phyloP scores from a whole-genome alignment of 2,329 filamentous ascomycete genomes.

The Scedosporium apiospermum region DNA sequence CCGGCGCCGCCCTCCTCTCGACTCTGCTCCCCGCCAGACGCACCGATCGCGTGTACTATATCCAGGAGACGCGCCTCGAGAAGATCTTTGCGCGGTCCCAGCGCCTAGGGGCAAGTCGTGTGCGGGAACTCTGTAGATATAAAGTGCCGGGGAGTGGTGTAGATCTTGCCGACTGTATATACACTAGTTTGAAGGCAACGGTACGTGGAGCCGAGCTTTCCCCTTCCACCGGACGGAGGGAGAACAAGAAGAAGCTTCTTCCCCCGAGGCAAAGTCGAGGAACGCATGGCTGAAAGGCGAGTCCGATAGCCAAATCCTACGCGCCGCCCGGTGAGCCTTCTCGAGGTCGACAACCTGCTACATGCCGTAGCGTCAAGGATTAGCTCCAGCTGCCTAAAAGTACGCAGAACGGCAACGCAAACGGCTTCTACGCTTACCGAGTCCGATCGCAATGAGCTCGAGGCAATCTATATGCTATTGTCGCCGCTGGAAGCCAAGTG shows the following conservation, averaged over 20 bases:
- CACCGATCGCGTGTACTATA: slow-evolving; percentile 66
- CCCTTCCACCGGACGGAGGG: too few relatives aligned
- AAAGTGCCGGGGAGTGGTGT: slow-evolving; percentile 41
- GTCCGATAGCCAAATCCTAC: slow-evolving; percentile 36
- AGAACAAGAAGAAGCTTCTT: too few relatives aligned
- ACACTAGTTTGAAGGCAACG: slow-evolving; percentile 52
- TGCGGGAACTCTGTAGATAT: slow-evolving; percentile 54
- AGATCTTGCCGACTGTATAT: slow-evolving; percentile 65
- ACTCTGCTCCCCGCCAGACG: slow-evolving; percentile 67
- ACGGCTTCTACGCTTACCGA: slow-evolving; percentile 11
- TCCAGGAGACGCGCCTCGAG: slow-evolving; percentile 53
- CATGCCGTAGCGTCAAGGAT: slow-evolving; percentile 57
- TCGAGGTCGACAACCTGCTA: slow-evolving; percentile 62
- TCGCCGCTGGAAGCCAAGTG: slow-evolving; percentile 71
- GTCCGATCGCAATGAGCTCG: slow-evolving; percentile 35
- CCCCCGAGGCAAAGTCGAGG: background rate
- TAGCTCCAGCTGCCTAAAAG: slow-evolving; percentile 58
- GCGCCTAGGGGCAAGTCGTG: slow-evolving; percentile 52
- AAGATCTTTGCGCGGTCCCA: slow-evolving; percentile 59
- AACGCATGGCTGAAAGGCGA: slow-evolving; percentile 12
- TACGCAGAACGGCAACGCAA: slow-evolving; percentile 30
- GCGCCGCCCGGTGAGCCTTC: slow-evolving; percentile 45
- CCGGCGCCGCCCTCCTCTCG: slow-evolving; percentile 55
- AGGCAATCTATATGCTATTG: slow-evolving; percentile 48
- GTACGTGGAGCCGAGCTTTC: slow-evolving; percentile 27